Evolutionary conservation across 257 asterid species (phyloP).

Genomic region (Linaria vulgaris): DNA sequence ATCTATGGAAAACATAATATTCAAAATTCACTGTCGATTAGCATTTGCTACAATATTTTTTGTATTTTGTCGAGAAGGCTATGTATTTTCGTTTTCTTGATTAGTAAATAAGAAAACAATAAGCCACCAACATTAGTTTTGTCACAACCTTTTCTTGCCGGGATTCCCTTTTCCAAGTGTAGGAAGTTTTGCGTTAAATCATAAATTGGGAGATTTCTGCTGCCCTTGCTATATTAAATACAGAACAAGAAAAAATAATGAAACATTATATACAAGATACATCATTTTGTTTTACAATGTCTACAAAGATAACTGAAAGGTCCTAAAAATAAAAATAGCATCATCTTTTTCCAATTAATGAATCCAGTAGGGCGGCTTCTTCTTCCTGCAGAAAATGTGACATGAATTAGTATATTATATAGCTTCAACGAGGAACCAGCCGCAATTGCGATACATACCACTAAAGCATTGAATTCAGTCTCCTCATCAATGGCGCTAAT

Average conservation of each 20-base stretch:
- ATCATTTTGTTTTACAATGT: constrained; percentile 24
- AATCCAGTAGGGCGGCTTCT: constrained; percentile 88
- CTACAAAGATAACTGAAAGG: constrained; percentile 22
- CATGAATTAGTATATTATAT: constrained; percentile 15
- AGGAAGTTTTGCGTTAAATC: no score
- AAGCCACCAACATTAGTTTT: no score
- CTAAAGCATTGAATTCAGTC: constrained; percentile 96
- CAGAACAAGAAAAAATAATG: neutral
- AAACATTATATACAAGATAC: constrained; percentile 41
- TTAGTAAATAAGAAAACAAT: no score
- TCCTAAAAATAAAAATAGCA: constrained; percentile 15
- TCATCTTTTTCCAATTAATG: constrained; percentile 72
- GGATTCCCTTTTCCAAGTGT: no score
- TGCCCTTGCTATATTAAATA: neutral
- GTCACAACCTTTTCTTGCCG: no score
- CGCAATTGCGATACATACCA: constrained; percentile 52
- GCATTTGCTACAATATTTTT: no score
- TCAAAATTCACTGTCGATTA: no score
- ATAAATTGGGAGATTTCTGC: no score
- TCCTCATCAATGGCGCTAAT: constrained; percentile 89
- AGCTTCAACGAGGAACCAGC: constrained; percentile 18
- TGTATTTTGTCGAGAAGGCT: no score
- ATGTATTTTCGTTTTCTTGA: no score
- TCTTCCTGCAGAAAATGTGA: constrained; percentile 69
- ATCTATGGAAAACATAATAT: no score